These are phyloP conservation scores for Botrytis fragariae DNA, from an alignment of 2,329 filamentous ascomycete genomes.

Conservation along the genomic window DNA sequence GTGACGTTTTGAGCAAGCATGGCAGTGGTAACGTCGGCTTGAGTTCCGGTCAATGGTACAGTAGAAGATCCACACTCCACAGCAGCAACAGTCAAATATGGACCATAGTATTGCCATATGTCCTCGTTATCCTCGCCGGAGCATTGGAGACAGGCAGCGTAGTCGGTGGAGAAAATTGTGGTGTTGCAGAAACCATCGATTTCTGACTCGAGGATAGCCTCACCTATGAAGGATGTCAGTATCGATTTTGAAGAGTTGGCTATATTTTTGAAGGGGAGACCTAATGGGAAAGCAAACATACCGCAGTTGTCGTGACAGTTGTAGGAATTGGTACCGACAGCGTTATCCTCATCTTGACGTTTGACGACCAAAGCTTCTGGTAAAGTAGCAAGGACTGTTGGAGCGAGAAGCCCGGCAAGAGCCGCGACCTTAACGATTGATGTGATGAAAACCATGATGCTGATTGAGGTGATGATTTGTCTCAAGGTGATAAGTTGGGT, in stretches of 20 bases:
- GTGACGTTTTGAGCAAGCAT: background rate
- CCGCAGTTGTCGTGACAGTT: background rate
- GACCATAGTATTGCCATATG: background rate
- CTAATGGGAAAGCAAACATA: background rate
- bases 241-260: background rate
- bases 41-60: background rate
- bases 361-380: background rate
- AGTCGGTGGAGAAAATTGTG: background rate
- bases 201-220: background rate
- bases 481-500: background rate
- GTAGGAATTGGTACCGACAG: background rate
- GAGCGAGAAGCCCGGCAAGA: background rate
- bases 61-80: background rate
- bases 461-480: background rate
- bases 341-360: background rate
- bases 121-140: background rate
- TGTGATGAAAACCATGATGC: background rate
- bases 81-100: background rate
- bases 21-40: background rate
- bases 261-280: background rate
- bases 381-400: background rate
- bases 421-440: background rate
- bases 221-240: background rate
- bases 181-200: background rate
- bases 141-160: background rate